phyloP scores from a whole-genome alignment of 192 early-diverging fungal species.

The Neocallimastix lanati region DNA sequence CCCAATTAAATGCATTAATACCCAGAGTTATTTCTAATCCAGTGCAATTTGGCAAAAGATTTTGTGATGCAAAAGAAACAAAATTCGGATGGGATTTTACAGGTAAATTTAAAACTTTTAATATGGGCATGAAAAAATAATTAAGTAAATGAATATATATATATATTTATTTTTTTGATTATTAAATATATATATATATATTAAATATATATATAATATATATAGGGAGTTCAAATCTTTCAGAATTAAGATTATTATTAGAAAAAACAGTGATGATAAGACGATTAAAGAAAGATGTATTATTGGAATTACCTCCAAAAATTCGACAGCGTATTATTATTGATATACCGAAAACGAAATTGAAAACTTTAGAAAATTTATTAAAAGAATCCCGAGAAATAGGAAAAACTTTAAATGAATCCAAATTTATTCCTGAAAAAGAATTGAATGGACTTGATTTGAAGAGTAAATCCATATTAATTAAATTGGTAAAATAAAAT shows the following conservation, averaged over 20 bases:
- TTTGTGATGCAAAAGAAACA: constrained; percentile 9
- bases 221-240: constrained; percentile 15
- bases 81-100: constrained; percentile 17
- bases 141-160: too few species aligned
- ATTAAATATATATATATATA: too few species aligned
- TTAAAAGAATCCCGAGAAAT: not conserved
- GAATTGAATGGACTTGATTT: not conserved
- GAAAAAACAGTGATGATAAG: constrained; percentile 20
- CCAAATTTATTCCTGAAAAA: not conserved
- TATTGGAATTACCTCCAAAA: constrained; percentile 17
- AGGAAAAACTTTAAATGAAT: not conserved
- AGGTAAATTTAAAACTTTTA: too few species aligned
- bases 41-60: constrained; percentile 9
- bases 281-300: constrained; percentile 20
- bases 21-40: constrained; percentile 2
- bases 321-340: constrained; percentile 14
- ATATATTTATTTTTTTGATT: too few species aligned
- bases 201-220: too few species aligned
- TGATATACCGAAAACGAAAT: constrained; percentile 1
- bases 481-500: constrained; percentile 2
- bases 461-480: not conserved
- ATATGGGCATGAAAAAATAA: too few species aligned
- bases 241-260: constrained; percentile 19
- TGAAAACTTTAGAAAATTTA: constrained; percentile 6
- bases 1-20: constrained; percentile 6